These are phyloP conservation scores for Phyllosticta capitalensis DNA, from an alignment of 2,329 filamentous ascomycete genomes.

Conservation along the genomic window DNA sequence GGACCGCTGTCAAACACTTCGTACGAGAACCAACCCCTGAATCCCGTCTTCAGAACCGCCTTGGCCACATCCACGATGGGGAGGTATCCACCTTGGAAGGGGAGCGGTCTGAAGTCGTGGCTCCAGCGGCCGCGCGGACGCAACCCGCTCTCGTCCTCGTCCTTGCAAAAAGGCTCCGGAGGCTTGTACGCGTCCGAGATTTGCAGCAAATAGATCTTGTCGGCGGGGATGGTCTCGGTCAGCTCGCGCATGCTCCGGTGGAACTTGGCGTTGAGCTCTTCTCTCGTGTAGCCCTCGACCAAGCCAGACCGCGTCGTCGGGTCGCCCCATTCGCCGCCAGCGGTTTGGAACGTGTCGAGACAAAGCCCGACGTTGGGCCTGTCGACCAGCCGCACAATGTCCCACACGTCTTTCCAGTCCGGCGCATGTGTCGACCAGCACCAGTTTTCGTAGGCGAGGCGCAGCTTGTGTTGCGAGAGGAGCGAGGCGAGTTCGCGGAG, in stretches of 20 bases:
- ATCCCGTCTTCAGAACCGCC: constrained; percentile 59
- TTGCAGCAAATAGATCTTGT: constrained; percentile 67
- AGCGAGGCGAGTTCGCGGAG: constrained; percentile 55
- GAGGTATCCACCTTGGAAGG: constrained; percentile 61
- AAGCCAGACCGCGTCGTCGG: constrained; percentile 55
- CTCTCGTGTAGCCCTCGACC: constrained; percentile 38
- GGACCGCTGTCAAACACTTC: constrained; percentile 59
- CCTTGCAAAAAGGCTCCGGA: constrained; percentile 43
- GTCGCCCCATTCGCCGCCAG: constrained; percentile 63
- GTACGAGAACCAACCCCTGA: constrained; percentile 56
- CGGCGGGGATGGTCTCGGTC: constrained; percentile 46
- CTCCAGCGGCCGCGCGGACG: constrained; percentile 60
- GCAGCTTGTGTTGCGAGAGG: constrained; percentile 46
- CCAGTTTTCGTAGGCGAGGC: constrained; percentile 72
- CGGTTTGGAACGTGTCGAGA: constrained; percentile 69
- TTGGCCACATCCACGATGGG: constrained; percentile 55
- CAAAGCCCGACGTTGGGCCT: constrained; percentile 62
- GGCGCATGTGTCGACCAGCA: constrained; percentile 67
- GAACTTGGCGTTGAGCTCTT: constrained; percentile 44
- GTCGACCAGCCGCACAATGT: constrained; percentile 54
- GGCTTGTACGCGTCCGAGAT: constrained; percentile 65
- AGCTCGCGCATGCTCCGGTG: constrained; percentile 48
- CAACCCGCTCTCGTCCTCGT: constrained; percentile 43
- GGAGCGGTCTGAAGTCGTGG: constrained; percentile 58
- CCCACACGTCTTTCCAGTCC: constrained; percentile 60